A percentile compares a stretch with the other conserved stretches of the same genome.
Evolutionary conservation across 2,329 filamentous ascomycete genomes (phyloP).

Genomic region (Fusarium fujikuroi): DNA sequence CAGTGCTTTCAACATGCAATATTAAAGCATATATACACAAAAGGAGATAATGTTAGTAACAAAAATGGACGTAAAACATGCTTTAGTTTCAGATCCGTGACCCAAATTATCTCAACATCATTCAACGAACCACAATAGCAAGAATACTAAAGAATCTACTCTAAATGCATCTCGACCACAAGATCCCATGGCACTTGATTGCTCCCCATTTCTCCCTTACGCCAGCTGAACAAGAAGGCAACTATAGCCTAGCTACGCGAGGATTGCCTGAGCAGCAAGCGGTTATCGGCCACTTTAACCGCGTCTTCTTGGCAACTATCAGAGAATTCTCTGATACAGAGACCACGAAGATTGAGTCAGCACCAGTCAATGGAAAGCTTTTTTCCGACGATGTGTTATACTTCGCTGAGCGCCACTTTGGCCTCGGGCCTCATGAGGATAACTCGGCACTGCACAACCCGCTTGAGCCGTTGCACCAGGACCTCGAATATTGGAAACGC

Average conservation of each 20-base stretch:
- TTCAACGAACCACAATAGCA: too few relatives aligned
- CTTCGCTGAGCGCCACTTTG: background rate
- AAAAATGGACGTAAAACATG: background rate
- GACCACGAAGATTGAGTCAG: fast-evolving
- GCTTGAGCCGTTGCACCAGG: background rate
- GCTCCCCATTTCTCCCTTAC: background rate
- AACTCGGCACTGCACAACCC: background rate
- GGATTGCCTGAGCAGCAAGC: background rate
- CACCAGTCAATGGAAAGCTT: fast-evolving
- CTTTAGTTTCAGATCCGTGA: background rate
- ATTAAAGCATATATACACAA: background rate
- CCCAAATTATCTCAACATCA: background rate
- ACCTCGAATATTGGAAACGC: background rate
- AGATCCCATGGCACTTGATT: background rate
- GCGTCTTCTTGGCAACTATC: background rate
- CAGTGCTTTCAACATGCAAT: background rate
- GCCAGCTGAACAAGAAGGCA: too few relatives aligned
- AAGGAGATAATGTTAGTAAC: background rate
- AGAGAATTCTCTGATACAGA: background rate
- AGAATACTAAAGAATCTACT: too few relatives aligned
- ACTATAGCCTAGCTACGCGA: background rate
- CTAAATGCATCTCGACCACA: background rate
- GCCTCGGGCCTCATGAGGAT: background rate
- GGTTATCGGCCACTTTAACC: background rate
- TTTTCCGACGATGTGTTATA: background rate